Evolutionary conservation across 306 rosid genomes (phyloP).

Genomic region (Geum urbanum): DNA sequence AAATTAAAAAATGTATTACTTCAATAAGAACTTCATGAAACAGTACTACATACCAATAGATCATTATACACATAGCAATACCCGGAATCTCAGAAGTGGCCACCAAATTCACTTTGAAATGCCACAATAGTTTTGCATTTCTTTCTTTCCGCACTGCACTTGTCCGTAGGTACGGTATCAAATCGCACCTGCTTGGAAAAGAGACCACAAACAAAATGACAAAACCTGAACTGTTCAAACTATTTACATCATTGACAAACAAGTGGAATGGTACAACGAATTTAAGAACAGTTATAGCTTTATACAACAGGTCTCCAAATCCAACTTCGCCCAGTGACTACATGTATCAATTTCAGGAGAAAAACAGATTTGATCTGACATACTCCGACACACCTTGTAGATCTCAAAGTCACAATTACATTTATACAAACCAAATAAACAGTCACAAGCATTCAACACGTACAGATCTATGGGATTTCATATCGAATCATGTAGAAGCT

Average conservation of each 20-base stretch:
- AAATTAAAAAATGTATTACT: no score
- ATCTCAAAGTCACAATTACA: constrained; percentile 3
- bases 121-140: no score
- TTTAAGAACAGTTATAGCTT: background rate
- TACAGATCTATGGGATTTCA: background rate
- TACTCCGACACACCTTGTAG: background rate
- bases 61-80: no score
- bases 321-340: constrained; percentile 2
- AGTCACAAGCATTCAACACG: constrained; percentile 20
- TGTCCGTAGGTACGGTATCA: no score
- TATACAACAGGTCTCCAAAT: background rate
- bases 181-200: no score
- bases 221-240: background rate
- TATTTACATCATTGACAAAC: background rate
- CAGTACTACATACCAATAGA: no score
- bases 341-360: no score
- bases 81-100: no score
- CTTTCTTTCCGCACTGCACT: no score
- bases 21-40: no score
- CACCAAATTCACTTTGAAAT: no score
- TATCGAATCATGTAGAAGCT: background rate
- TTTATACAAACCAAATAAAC: constrained; percentile 3
- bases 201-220: background rate
- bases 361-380: background rate
- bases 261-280: background rate